Percentiles rank a stretch among this genome's conserved stretches.
Evolutionary conservation across 306 rosid genomes (phyloP).

Genomic region (Boehmeria nivea): DNA sequence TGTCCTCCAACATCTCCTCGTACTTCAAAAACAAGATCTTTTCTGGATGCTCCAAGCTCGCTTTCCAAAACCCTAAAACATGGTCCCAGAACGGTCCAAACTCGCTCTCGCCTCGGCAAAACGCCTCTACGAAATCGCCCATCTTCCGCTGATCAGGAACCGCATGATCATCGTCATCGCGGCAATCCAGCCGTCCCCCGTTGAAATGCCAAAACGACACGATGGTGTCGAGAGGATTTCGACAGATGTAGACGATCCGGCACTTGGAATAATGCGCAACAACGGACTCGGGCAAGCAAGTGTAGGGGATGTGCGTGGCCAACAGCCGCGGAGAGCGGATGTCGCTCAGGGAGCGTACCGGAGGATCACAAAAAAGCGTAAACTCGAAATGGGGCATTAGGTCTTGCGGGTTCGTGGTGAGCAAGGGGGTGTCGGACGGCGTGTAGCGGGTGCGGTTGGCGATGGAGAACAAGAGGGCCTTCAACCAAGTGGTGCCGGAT

Average conservation of each 20-base stretch:
- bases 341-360: not conserved
- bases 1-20: slow-evolving; percentile 12
- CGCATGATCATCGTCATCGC: too few relatives aligned
- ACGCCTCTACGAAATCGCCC: not conserved
- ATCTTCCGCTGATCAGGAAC: not conserved
- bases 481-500: not conserved
- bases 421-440: not conserved
- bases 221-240: slow-evolving; percentile 1
- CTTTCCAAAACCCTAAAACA: slow-evolving; percentile 4
- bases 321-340: not conserved
- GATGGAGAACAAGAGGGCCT: not conserved
- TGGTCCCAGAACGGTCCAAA: slow-evolving; percentile 3
- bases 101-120: not conserved
- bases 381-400: not conserved
- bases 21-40: slow-evolving; percentile 13
- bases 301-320: not conserved
- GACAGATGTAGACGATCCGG: not conserved
- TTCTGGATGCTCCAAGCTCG: not conserved
- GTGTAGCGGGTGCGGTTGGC: not conserved
- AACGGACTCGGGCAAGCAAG: not conserved
- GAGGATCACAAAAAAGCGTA: too few relatives aligned
- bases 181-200: too few relatives aligned
- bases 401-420: not conserved
- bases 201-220: not conserved
- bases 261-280: not conserved